Percentiles rank a stretch among this genome's conserved stretches.
These are phyloP conservation scores for Tilletiopsis washingtonensis DNA, from an alignment of 1,284 basidiomycete species.

Conservation along the genomic window DNA sequence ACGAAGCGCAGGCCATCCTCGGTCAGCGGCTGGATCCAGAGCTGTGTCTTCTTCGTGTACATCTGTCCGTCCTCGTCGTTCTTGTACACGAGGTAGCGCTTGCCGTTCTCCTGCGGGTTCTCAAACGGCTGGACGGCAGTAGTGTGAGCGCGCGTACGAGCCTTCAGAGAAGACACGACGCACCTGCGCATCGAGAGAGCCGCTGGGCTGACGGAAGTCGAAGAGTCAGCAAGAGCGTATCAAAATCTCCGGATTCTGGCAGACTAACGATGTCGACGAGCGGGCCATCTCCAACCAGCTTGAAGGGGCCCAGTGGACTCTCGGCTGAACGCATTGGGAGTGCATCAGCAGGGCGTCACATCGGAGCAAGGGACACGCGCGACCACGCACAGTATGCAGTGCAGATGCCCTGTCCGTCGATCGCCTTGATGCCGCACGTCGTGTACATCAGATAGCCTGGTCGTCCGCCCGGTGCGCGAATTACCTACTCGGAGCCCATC, in stretches of 20 bases:
- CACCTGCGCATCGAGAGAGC: too few relatives aligned
- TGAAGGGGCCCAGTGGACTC: conserved; percentile 21
- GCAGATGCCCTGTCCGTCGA: conserved; percentile 27
- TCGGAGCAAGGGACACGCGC: too few relatives aligned
- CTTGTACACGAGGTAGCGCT: conserved; percentile 31
- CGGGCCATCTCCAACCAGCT: conserved; percentile 22
- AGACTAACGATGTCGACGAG: conserved; percentile 23
- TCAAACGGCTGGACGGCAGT: conserved; percentile 34
- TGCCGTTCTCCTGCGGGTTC: conserved; percentile 16
- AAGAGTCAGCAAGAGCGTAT: too few relatives aligned
- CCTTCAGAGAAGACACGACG: too few relatives aligned
- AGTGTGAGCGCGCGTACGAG: too few relatives aligned
- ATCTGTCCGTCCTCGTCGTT: conserved; percentile 13
- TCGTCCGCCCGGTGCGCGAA: conserved; percentile 21
- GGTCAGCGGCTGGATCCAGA: conserved; percentile 32
- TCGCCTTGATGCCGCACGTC: conserved; percentile 16
- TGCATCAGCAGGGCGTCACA: too few relatives aligned
- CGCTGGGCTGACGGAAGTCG: too few relatives aligned
- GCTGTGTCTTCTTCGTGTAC: conserved; percentile 24
- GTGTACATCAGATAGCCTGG: conserved; percentile 32
- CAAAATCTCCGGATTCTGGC: too few relatives aligned
- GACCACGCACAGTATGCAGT: too few relatives aligned
- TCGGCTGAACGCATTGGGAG: too few relatives aligned
- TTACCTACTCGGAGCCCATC: too few relatives aligned
- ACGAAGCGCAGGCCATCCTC: conserved; percentile 25